Conservation (phyloP, 805 yeast genomes). For the Ogataea methanolica region DNA sequence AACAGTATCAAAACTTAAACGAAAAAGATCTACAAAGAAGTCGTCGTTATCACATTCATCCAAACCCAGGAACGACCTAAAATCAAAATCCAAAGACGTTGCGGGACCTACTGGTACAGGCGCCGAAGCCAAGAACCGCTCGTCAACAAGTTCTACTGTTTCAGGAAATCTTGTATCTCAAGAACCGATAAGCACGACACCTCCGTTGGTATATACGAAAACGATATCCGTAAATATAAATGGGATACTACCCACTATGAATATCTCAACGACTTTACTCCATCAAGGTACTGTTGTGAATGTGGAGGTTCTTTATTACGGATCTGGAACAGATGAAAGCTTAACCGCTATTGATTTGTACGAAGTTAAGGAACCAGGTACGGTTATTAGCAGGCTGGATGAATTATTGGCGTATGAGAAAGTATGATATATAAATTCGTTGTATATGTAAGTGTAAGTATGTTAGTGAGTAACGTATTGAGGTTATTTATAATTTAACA, state of each 20-base stretch:
- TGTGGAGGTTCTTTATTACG: constrained; percentile 17
- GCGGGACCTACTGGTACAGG: no score
- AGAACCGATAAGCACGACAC: neutral
- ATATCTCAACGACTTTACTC: constrained; percentile 4
- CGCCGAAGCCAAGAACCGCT: no score
- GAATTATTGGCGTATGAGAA: constrained; percentile 12
- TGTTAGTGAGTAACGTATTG: no score
- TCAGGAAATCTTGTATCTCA: neutral
- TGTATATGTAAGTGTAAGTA: no score
- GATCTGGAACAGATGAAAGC: constrained; percentile 1
- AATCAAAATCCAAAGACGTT: neutral
- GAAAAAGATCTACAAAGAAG: neutral
- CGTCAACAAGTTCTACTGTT: no score
- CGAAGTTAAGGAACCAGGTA: constrained; percentile 15
- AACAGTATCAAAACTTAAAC: neutral
- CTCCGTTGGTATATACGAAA: neutral
- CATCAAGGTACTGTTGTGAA: constrained; percentile 21
- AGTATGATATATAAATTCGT: no score
- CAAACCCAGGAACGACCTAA: neutral
- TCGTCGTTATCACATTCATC: neutral
- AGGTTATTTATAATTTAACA: no score
- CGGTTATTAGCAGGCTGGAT: constrained; percentile 9
- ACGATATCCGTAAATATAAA: constrained; percentile 7
- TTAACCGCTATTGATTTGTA: constrained; percentile 18
- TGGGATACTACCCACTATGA: constrained; percentile 5